These are phyloP conservation scores for Paecilomyces niveus DNA, from an alignment of 2,329 filamentous ascomycete species.

Conservation along the genomic window DNA sequence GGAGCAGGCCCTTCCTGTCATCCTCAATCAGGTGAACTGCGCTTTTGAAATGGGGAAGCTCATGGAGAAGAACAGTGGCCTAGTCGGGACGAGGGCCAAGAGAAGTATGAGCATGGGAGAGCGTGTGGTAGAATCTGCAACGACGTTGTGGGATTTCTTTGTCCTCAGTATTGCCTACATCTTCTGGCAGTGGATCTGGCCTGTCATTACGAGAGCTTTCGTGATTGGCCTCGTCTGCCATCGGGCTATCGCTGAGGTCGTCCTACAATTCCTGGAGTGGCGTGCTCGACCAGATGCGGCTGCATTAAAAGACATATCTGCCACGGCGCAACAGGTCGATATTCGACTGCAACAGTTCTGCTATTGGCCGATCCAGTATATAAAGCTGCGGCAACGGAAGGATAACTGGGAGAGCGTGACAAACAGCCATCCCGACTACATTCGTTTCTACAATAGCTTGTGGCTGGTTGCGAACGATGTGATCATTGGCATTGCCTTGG, in stretches of 20 bases:
- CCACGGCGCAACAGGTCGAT: conserved; percentile 94
- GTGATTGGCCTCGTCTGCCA: conserved; percentile 73
- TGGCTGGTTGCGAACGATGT: conserved; percentile 99
- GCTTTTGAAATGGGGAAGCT: conserved; percentile 81
- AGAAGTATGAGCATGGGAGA: conserved; percentile 88
- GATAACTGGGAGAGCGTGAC: conserved; percentile 94
- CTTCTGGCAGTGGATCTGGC: conserved; percentile 69
- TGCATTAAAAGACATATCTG: conserved; percentile 90
- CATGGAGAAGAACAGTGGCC: conserved; percentile 81
- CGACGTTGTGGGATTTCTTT: conserved; percentile 71
- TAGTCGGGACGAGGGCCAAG: conserved; percentile 73
- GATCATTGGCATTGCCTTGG: conserved; percentile 93
- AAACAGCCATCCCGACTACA: conserved; percentile 93
- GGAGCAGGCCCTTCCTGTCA: conserved; percentile 70
- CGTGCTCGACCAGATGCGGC: conserved; percentile 68
- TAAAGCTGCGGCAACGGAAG: conserved; percentile 81
- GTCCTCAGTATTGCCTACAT: conserved; percentile 62
- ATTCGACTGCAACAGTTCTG: conserved; percentile 96
- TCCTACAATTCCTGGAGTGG: conserved; percentile 79
- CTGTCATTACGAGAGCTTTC: conserved; percentile 64
- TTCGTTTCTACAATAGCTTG: conserved; percentile 96
- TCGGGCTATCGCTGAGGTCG: conserved; percentile 69
- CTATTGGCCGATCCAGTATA: conserved; percentile 97
- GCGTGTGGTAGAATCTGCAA: conserved; percentile 86
- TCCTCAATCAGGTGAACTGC: conserved; percentile 94